These are phyloP conservation scores for Schizosaccharomyces japonicus DNA, from an alignment of 805 yeast genomes.

Conservation along the genomic window DNA sequence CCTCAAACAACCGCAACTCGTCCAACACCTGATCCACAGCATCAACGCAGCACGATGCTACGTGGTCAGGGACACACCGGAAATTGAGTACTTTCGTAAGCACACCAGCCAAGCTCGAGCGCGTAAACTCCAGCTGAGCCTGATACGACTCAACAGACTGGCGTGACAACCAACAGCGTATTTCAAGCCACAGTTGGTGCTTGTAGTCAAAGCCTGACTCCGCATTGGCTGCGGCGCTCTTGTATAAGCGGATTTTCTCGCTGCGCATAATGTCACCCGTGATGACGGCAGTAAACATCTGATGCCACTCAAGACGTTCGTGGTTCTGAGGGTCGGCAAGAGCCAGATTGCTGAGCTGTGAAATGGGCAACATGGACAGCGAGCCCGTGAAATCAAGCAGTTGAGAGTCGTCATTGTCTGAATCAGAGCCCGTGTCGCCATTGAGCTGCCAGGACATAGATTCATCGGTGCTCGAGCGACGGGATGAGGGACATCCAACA, in stretches of 20 bases:
- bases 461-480: too few species aligned
- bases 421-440: too few species aligned
- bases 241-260: slow-evolving; percentile 41
- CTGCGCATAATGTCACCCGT: slow-evolving; percentile 87
- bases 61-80: background rate
- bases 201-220: background rate
- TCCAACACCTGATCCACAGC: slow-evolving; percentile 21
- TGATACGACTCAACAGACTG: background rate
- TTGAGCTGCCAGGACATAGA: too few species aligned
- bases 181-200: background rate
- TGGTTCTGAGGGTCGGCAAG: slow-evolving; percentile 15
- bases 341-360: too few species aligned
- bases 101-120: background rate
- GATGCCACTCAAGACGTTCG: slow-evolving; percentile 87
- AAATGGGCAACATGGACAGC: too few species aligned
- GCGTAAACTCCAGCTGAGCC: background rate
- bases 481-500: too few species aligned
- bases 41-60: too few species aligned
- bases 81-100: background rate
- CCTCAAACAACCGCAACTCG: slow-evolving; percentile 41
- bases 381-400: too few species aligned
- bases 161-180: background rate
- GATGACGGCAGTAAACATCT: slow-evolving; percentile 68
- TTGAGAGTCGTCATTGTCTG: too few species aligned
- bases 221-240: background rate